Evolutionary conservation across 176 grass and related monocot species (phyloP).

Genomic region (Juncus inflexus): DNA sequence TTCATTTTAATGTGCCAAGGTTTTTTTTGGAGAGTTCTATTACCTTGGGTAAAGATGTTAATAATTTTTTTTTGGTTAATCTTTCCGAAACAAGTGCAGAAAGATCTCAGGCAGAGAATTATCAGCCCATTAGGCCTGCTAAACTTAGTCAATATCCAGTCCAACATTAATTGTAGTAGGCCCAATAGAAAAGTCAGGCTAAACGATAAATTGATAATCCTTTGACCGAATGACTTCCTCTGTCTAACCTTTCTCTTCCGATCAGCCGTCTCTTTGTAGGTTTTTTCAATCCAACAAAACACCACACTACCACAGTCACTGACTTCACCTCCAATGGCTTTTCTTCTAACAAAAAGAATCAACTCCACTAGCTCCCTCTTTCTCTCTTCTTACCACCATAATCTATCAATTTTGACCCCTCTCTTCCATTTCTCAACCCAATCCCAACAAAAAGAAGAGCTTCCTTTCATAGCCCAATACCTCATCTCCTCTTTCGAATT

Average conservation of each 20-base stretch:
- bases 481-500: constrained; percentile 34
- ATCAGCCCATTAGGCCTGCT: too few relatives aligned
- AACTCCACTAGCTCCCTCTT: not conserved
- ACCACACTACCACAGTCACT: not conserved
- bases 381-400: not conserved
- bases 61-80: too few relatives aligned
- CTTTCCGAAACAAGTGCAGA: too few relatives aligned
- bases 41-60: too few relatives aligned
- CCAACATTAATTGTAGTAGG: too few relatives aligned
- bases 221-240: too few relatives aligned
- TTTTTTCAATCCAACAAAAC: not conserved
- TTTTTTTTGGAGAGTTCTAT: too few relatives aligned
- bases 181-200: too few relatives aligned
- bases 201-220: too few relatives aligned
- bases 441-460: not conserved
- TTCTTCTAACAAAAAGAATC: not conserved
- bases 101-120: too few relatives aligned
- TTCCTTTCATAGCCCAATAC: constrained; percentile 30
- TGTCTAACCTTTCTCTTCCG: not conserved
- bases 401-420: not conserved
- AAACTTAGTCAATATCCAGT: too few relatives aligned
- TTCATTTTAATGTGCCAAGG: too few relatives aligned
- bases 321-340: not conserved
- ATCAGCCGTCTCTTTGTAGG: not conserved
- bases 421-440: not conserved